phyloP scores from a whole-genome alignment of 2,329 filamentous ascomycete species.

The Beauveria sp. region DNA sequence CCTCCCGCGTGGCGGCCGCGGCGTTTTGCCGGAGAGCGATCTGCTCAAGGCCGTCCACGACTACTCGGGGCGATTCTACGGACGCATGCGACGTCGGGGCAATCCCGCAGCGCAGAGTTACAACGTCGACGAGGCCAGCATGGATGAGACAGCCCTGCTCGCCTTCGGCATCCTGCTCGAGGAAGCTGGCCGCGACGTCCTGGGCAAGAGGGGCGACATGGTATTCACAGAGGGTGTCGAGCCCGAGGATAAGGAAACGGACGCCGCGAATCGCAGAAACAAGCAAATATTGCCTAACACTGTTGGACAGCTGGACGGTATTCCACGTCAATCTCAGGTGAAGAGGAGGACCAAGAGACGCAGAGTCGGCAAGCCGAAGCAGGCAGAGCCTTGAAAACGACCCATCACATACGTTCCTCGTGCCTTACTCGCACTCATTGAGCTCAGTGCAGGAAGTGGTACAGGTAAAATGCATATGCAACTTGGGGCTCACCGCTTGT shows the following conservation, averaged over 20 bases:
- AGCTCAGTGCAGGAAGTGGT: neutral
- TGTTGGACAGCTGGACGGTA: neutral
- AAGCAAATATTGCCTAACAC: neutral
- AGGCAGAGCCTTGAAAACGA: neutral
- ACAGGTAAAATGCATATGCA: neutral
- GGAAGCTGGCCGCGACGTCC: constrained; percentile 52
- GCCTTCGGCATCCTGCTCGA: constrained; percentile 70
- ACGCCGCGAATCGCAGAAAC: neutral
- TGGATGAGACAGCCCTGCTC: constrained; percentile 73
- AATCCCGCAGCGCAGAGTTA: constrained; percentile 12
- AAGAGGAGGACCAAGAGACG: neutral
- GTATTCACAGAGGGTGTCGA: constrained; percentile 56
- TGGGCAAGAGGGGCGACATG: constrained; percentile 61
- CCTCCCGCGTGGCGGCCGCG: constrained; percentile 38
- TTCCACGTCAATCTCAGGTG: neutral
- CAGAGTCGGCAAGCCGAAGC: neutral
- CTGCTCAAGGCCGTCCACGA: constrained; percentile 61
- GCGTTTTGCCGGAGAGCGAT: constrained; percentile 57
- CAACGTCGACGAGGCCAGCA: constrained; percentile 47
- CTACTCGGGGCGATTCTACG: constrained; percentile 62
- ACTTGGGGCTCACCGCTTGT: neutral
- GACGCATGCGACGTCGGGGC: constrained; percentile 1
- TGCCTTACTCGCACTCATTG: too few relatives aligned
- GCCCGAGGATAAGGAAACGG: neutral
- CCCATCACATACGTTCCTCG: too few relatives aligned